A percentile compares a stretch with the other conserved stretches of the same genome.
These are phyloP conservation scores for Pachysolen tannophilus DNA, from an alignment of 805 yeast genomes.

Conservation along the genomic window DNA sequence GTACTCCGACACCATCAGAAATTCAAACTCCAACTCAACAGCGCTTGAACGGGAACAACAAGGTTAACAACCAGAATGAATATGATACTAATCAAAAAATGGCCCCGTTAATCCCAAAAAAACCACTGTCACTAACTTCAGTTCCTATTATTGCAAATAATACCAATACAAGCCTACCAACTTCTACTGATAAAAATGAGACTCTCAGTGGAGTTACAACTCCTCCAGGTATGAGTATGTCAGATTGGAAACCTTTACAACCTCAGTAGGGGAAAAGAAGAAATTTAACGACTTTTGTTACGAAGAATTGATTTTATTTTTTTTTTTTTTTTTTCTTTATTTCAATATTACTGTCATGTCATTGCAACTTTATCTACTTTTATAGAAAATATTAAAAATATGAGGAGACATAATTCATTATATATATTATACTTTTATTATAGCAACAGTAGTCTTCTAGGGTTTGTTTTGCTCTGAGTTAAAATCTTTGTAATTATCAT, in stretches of 20 bases:
- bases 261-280: too few species aligned
- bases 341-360: too few species aligned
- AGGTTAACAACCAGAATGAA: neutral
- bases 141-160: neutral
- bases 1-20: constrained; percentile 2
- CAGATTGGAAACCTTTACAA: constrained; percentile 9
- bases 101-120: constrained; percentile 9
- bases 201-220: neutral
- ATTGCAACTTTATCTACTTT: too few species aligned
- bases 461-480: too few species aligned
- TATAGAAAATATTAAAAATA: too few species aligned
- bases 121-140: constrained; percentile 4
- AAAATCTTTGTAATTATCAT: too few species aligned
- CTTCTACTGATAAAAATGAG: neutral
- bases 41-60: neutral
- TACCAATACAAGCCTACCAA: neutral
- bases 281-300: too few species aligned
- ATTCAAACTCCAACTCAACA: neutral
- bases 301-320: too few species aligned
- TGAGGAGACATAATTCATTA: too few species aligned
- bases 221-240: constrained; percentile 4
- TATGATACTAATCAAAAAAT: constrained; percentile 1
- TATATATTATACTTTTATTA: too few species aligned
- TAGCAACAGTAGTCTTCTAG: too few species aligned
- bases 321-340: too few species aligned